A percentile compares a stretch with the other conserved stretches of the same genome.
phyloP scores from a whole-genome alignment of 768 basidiomycete genomes.

The Agrocybe pediades region DNA sequence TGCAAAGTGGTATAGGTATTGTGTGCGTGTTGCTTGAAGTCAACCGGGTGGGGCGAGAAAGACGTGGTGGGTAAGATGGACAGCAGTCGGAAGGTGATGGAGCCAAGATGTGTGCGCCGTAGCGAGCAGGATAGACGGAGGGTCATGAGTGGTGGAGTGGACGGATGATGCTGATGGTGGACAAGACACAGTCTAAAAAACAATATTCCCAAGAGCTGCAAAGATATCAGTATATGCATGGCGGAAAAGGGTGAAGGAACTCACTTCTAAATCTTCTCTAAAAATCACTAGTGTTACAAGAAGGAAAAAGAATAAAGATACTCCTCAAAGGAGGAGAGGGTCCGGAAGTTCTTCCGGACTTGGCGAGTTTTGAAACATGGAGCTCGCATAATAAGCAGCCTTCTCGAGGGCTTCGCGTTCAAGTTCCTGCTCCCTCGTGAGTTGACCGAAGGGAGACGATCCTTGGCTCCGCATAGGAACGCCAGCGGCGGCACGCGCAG shows the following conservation, averaged over 20 bases:
- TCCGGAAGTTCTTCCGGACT: conserved; percentile 81
- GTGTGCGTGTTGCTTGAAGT: conserved; percentile 6
- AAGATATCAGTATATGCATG: background rate
- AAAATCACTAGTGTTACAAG: conserved; percentile 19
- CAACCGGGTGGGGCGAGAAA: background rate
- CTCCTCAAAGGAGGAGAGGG: conserved; percentile 55
- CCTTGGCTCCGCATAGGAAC: conserved; percentile 5
- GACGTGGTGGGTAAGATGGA: background rate
- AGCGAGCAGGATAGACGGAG: conserved; percentile 12
- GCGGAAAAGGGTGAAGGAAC: conserved; percentile 6
- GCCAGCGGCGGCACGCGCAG: conserved; percentile 1
- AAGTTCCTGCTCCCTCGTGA: conserved; percentile 26
- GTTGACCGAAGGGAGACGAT: conserved; percentile 19
- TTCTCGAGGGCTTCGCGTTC: conserved; percentile 35
- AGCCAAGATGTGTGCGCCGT: conserved; percentile 7
- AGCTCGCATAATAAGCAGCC: conserved; percentile 72
- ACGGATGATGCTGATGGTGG: background rate
- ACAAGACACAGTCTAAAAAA: conserved; percentile 18
- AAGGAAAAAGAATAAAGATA: conserved; percentile 7
- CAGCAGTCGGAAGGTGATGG: conserved; percentile 5
- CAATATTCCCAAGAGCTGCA: conserved; percentile 21
- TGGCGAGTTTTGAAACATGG: conserved; percentile 84
- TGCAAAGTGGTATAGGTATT: conserved; percentile 18
- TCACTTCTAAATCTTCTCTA: conserved; percentile 31
- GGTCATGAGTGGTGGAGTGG: background rate